Conservation (phyloP, 768 basidiomycete genomes). For the Tubosaeta sp. region DNA sequence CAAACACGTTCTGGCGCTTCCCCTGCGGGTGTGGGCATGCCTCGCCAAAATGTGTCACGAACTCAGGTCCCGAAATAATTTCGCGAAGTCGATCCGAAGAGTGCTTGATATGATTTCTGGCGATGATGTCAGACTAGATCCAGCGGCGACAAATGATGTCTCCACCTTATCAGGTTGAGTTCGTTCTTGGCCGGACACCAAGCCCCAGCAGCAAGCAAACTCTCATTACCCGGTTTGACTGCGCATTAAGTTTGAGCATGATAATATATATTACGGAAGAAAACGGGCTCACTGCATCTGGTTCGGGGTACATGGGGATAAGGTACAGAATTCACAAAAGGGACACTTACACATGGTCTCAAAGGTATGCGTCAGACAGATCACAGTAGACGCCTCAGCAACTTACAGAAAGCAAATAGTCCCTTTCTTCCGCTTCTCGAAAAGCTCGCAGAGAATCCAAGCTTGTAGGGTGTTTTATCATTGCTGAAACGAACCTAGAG, state of each 20-base stretch:
- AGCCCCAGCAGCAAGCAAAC: constrained; percentile 71
- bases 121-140: background rate
- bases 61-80: constrained; percentile 63
- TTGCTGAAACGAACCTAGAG: constrained; percentile 81
- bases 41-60: constrained; percentile 74
- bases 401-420: constrained; percentile 80
- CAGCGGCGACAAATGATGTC: background rate
- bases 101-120: constrained; percentile 58
- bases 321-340: background rate
- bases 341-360: constrained; percentile 22
- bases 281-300: constrained; percentile 19
- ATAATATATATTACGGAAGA: background rate
- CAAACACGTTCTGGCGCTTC: constrained; percentile 73
- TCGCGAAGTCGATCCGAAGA: constrained; percentile 59
- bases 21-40: constrained; percentile 60
- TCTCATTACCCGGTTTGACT: constrained; percentile 68
- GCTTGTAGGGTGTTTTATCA: constrained; percentile 96
- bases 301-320: background rate
- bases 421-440: constrained; percentile 90
- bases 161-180: constrained; percentile 67
- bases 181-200: constrained; percentile 82
- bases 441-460: constrained; percentile 72
- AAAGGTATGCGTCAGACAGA: constrained; percentile 9
- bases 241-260: constrained; percentile 8
- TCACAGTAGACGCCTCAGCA: background rate